Percentiles rank a stretch among this genome's conserved stretches.
These are phyloP conservation scores for Cutaneotrichosporon sp. DNA, from an alignment of 1,284 basidiomycete genomes.

Conservation along the genomic window DNA sequence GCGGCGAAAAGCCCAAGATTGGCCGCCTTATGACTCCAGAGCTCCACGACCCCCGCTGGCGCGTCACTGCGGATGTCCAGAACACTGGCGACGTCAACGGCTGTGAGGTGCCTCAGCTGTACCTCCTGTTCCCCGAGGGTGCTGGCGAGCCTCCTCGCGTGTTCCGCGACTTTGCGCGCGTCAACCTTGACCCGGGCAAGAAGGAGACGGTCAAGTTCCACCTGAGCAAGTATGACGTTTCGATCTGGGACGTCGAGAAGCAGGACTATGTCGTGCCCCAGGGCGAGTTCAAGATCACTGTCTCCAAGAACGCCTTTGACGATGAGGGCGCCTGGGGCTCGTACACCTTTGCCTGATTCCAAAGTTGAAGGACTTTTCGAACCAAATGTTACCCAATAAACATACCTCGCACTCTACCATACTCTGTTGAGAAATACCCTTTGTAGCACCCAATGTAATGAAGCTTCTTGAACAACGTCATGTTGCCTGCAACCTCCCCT, in stretches of 20 bases:
- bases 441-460: too few relatives aligned
- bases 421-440: too few relatives aligned
- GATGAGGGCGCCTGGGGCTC: not conserved
- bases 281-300: conserved; percentile 41
- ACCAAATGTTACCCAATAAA: too few relatives aligned
- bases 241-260: conserved; percentile 46
- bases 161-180: conserved; percentile 41
- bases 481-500: too few relatives aligned
- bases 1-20: not conserved
- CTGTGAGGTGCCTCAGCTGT: conserved; percentile 48
- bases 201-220: conserved; percentile 38
- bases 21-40: conserved; percentile 2
- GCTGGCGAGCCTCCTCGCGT: conserved; percentile 47
- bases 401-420: too few relatives aligned
- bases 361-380: not conserved
- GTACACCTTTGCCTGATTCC: not conserved
- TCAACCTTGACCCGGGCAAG: conserved; percentile 41
- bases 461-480: too few relatives aligned
- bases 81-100: conserved; percentile 50
- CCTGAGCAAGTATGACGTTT: conserved; percentile 46
- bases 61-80: conserved; percentile 46
- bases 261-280: conserved; percentile 47
- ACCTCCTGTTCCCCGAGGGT: conserved; percentile 43
- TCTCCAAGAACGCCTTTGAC: conserved; percentile 23
- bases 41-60: conserved; percentile 45